Evolutionary conservation across 2,329 filamentous ascomycete species (phyloP).

Genomic region (Berkeleyomyces basicola): DNA sequence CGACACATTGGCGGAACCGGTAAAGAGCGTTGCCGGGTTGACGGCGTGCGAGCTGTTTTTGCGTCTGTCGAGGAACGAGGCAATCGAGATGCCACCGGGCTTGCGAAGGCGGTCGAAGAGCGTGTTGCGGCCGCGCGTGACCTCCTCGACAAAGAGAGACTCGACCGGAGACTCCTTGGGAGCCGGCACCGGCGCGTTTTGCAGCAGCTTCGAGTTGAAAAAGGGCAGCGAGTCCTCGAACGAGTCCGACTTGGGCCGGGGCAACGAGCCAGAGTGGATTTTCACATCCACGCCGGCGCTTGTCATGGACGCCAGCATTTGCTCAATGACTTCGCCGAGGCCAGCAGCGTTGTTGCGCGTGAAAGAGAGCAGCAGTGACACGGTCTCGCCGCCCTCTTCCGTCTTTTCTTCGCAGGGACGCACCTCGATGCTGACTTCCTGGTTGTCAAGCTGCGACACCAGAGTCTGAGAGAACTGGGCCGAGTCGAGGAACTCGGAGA

Average conservation of each 20-base stretch:
- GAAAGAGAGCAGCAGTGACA: constrained; percentile 60
- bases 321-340: constrained; percentile 89
- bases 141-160: constrained; percentile 64
- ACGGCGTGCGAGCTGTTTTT: constrained; percentile 85
- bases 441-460: constrained; percentile 66
- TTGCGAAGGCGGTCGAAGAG: constrained; percentile 91
- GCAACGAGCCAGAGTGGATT: constrained; percentile 84
- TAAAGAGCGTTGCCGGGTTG: constrained; percentile 63
- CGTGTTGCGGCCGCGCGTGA: constrained; percentile 59
- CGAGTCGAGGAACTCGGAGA: constrained; percentile 70
- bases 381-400: constrained; percentile 39
- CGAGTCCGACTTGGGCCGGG: constrained; percentile 94
- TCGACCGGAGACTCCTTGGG: constrained; percentile 81
- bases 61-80: constrained; percentile 86
- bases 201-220: constrained; percentile 91
- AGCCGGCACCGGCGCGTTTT: constrained; percentile 70
- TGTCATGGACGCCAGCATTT: constrained; percentile 71
- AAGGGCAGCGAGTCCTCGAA: constrained; percentile 95
- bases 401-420: constrained; percentile 39
- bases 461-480: constrained; percentile 67
- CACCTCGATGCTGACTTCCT: constrained; percentile 75
- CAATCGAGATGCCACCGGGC: constrained; percentile 86
- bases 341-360: constrained; percentile 95
- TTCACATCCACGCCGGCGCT: constrained; percentile 76
- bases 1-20: constrained; percentile 76